Evolutionary conservation across 2,329 filamentous ascomycete species (phyloP), one percentile per base, ranked within the genome.

Genomic region (Alternaria sp.): DNA sequence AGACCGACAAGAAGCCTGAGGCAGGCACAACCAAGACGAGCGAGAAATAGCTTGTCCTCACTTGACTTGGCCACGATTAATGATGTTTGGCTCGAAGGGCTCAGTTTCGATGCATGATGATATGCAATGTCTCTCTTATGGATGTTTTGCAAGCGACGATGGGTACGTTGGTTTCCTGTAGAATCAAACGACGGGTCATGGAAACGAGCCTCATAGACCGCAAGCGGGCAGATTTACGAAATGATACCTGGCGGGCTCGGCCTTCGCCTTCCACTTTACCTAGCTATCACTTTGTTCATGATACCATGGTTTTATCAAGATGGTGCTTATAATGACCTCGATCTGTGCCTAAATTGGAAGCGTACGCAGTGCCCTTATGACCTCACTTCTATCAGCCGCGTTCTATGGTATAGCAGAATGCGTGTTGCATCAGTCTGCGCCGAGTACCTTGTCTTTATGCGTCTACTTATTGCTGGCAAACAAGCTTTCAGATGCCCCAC

Each of bases 191-290:
- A 73, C 57, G 66, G 68, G 64, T 69, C 66, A 70, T 66, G 68
- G 66, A 68, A 69, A 62, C 63, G 60, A 65, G 64, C 55, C 57
- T 61, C 64, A 69, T 56, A 65, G 67, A 65, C 58, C 61, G 69
- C 69, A 66, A 66, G 66, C 59, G 62, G 58, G 60, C 68, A 68
- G 62, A 62, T 67, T 75, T 67, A 77, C 73, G 71, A 76, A 74
- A 72, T 77, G 77, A 79, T 79, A 79, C 77, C 77, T 79, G 74
- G 73, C 74, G 75, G 73, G 68, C 64, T 69, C 66, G 51, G 63
- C 65, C 62, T 69, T 72, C 74, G 74, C 73, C 77, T 69, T 70
- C 66, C 65, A 62, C 68, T 61, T 61, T 62, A 47, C 62, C 49
- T 64, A 62, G 44, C 54, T 67, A 68, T 65, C 56, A 65, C 60